Base-by-base conservation (phyloP, 75 land plant genomes). In the Cupressus sempervirens region DNA sequence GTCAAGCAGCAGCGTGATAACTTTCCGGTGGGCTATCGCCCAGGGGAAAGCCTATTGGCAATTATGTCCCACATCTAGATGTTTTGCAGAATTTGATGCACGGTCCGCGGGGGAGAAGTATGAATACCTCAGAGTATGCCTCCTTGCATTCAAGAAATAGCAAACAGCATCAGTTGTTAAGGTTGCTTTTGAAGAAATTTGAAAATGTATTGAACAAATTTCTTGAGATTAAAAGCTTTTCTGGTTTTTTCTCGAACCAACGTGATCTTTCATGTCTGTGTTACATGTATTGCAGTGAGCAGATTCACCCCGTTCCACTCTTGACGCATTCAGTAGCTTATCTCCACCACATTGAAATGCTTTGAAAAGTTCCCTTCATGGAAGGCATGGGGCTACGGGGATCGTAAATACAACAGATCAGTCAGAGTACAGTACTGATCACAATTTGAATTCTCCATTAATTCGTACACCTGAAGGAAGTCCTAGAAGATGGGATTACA, bases 221-320 rank as follows among this genome's bases (percentile, higher is more conserved):
- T 68, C 54, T 50, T 35, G 13, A 34, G 45, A 1, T 75, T 35
- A 13, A 36, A 43, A 40, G 11, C 38, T 18, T 50, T 18, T 67
- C 30, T 82, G 32, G 29, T 23, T 46, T 10, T 38, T 26, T 50
- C 56, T 80, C 34, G 38, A 84, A 20, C 26, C 54, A 15, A 35
- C 56, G n/a, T 85, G 76, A 65, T 83, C 84, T 86, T 85, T 35
- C 85, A 65, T 38, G 34, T 53, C 38, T 82, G 83, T 43, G 12
- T 77, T 85, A 34, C 13, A 56, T 50, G 26, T 87, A 45, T 91
- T 84, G 81, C 90, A 89, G 87, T 86, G 86, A 86, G 54, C 85
- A 62, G 83, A 83, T 53, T 56, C 83, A 84, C 56, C 81, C 89
- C 86, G 88, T 34, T 90, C 90, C 40, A 87, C 86, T 40, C 87